A percentile compares a stretch with the other conserved stretches of the same genome.
Conservation (phyloP, 1,284 basidiomycete species). For the Ceratobasidium sp. region DNA sequence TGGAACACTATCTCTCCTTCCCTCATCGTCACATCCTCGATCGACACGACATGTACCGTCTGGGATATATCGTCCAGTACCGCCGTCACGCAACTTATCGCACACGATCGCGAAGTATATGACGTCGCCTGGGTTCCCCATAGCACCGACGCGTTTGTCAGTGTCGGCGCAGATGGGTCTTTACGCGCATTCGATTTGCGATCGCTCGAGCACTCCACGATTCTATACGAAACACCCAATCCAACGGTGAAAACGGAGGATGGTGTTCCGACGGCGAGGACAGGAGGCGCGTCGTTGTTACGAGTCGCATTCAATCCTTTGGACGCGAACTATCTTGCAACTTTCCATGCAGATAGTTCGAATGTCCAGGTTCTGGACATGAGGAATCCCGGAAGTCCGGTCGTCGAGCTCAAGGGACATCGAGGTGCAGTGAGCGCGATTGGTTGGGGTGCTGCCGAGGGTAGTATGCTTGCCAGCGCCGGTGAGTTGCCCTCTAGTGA, state of each 20-base stretch:
- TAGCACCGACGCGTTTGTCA: conserved; percentile 98
- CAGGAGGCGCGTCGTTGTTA: conserved; percentile 73
- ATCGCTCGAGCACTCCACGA: conserved; percentile 96
- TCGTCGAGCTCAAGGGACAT: conserved; percentile 87
- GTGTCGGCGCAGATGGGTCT: conserved; percentile 95
- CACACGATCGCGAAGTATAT: conserved; percentile 98
- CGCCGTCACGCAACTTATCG: conserved; percentile 97
- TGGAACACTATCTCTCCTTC: conserved; percentile 92
- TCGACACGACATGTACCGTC: conserved; percentile 94
- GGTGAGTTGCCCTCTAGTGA: conserved; percentile 57
- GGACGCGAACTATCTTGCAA: conserved; percentile 91
- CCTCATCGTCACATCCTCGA: conserved; percentile 92
- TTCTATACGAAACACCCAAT: conserved; percentile 90
- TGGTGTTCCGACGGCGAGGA: conserved; percentile 58
- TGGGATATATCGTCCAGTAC: conserved; percentile 97
- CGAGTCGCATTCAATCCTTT: conserved; percentile 86
- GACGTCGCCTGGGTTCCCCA: conserved; percentile 98
- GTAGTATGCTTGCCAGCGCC: conserved; percentile 82
- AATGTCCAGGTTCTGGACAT: conserved; percentile 93
- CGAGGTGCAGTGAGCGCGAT: conserved; percentile 79
- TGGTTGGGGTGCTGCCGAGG: conserved; percentile 85
- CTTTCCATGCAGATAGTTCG: conserved; percentile 87
- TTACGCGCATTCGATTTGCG: conserved; percentile 96
- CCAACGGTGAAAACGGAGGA: conserved; percentile 26
- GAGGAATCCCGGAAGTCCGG: conserved; percentile 90